Evolutionary conservation across 2,329 filamentous ascomycete species (phyloP).

Genomic region (Arachnopeziza araneosa): DNA sequence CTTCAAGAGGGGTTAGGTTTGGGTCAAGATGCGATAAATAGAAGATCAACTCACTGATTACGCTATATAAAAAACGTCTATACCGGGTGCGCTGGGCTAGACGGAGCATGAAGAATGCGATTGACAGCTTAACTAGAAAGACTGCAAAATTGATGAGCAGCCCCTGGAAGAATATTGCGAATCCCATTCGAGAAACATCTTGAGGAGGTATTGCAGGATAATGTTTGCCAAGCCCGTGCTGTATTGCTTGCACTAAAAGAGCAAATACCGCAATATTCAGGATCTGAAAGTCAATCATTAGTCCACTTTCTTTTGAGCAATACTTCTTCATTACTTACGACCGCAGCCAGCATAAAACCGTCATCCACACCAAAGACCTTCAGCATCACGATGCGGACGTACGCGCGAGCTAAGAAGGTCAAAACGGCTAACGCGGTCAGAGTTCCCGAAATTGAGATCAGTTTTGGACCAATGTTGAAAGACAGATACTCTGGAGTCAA

Average conservation of each 20-base stretch:
- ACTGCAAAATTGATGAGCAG: background rate
- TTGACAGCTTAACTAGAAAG: background rate
- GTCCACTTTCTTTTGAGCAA: background rate
- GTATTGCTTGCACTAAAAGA: background rate
- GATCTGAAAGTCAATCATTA: background rate
- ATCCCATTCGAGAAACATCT: background rate
- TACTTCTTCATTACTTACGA: background rate
- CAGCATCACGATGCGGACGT: background rate
- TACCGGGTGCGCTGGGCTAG: background rate
- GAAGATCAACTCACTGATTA: background rate
- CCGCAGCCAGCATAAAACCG: background rate
- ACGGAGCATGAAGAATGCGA: constrained; percentile 2
- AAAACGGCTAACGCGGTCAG: background rate
- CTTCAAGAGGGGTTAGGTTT: background rate
- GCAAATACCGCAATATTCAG: background rate
- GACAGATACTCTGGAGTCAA: background rate
- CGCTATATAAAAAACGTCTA: background rate
- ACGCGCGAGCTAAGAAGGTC: background rate
- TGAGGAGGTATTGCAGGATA: background rate
- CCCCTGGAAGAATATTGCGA: background rate
- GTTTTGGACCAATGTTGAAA: background rate
- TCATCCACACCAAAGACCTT: background rate
- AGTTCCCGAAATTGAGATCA: background rate
- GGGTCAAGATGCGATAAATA: no score
- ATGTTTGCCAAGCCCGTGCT: background rate